Evolutionary conservation across 371 early-diverging fungal species (phyloP), one percentile per base, ranked within the genome.

Genomic region (Mucor mucedo): DNA sequence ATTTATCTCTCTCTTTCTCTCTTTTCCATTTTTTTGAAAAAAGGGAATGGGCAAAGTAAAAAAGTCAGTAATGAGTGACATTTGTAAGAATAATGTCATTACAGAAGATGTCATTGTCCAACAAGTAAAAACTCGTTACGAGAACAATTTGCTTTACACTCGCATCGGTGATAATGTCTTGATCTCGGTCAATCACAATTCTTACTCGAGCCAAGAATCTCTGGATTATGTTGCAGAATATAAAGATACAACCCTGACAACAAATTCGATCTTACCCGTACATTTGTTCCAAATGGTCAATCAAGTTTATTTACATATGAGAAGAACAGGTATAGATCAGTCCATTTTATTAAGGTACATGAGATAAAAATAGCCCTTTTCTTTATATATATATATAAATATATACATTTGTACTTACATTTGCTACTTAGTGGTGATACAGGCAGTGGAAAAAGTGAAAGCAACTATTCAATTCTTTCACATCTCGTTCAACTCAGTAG

Each of bases 361-460:
- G 13, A n/a, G 10, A 42, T 10, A 10, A 42, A 29, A 30, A 11
- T 50, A 28, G 29, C 28, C 10, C 11, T 30, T 50, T 47, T 21
- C 5, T 21, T 2, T n/a, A 13, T 44, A 44, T 0, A 44, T 44
- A 13, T 44, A 44, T 13, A 42, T 44, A 44, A n/a, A 44, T 44
- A 13, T 44, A 44, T 13, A 42, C 9, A 44, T 27, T 69, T 75
- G 13, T 45, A 32, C 40, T 44, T 9, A 21, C 16, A 5, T 48
- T 48, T 38, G n/a, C 21, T 33, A 10, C 30, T 3, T 81, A 94
- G 94, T 75, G 98, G 98, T 41, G 94, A 95, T 61, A 83, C 91
- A 14, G 95, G 93, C 33, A 87, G 91, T 52, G 98, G 98, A 52
- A 97, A 96, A 75, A 86, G 92, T 0, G 93, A 93, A 69, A 78